A percentile compares a stretch with the other conserved stretches of the same genome.
Evolutionary conservation across 257 asterid genomes (phyloP).

Genomic region (Oldenlandia corymbosa): DNA sequence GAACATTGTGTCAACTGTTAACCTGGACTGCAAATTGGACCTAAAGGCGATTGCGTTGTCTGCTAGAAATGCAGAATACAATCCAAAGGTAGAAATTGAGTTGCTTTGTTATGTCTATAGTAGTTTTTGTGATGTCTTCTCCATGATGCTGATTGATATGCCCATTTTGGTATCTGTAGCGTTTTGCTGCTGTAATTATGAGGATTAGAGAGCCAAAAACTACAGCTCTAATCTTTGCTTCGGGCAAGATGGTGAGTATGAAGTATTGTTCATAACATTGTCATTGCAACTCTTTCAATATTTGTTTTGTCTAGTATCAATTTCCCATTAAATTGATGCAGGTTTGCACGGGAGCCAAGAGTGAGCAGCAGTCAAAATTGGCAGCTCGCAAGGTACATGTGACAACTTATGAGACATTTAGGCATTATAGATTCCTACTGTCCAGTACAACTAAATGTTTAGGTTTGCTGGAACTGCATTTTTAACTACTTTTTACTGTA

Average conservation of each 20-base stretch:
- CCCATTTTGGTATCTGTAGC: conserved; percentile 17
- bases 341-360: conserved; percentile 24
- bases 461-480: no score
- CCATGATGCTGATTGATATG: conserved; percentile 1
- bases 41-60: conserved; percentile 86
- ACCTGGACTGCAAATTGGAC: conserved; percentile 85
- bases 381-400: conserved; percentile 22
- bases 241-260: conserved; percentile 40
- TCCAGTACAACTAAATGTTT: no score
- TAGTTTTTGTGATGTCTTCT: background rate
- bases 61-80: conserved; percentile 91
- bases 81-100: conserved; percentile 70
- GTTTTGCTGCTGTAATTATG: conserved; percentile 47
- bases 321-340: background rate
- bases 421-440: background rate
- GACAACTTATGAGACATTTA: background rate
- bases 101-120: background rate
- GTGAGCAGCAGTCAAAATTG: conserved; percentile 24
- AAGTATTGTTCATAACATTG: no score
- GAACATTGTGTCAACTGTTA: conserved; percentile 90
- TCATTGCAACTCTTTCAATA: background rate
- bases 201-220: conserved; percentile 47
- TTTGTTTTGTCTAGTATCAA: background rate
- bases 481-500: no score
- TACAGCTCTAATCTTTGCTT: conserved; percentile 39